Conservation (phyloP, 1,139 yeast genomes). For the Oligophagozyma castellii region DNA sequence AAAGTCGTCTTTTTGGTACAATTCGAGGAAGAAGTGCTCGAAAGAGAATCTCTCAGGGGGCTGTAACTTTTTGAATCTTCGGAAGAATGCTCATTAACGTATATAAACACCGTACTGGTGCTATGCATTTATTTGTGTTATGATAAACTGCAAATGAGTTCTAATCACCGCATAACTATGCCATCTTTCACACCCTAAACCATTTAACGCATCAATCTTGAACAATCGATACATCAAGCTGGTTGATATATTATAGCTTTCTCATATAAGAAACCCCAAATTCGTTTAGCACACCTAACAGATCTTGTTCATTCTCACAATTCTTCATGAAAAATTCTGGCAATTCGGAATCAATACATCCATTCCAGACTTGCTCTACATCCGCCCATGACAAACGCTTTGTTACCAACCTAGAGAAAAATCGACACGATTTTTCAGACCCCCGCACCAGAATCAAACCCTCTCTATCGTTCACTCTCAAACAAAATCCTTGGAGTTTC, state of each 20-base stretch:
- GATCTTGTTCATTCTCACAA: conserved; percentile 12
- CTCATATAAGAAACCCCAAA: conserved; percentile 8
- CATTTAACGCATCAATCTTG: too few species aligned
- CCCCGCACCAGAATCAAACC: conserved; percentile 65
- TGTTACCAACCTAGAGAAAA: conserved; percentile 48
- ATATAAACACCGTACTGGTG: not conserved
- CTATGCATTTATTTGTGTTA: not conserved
- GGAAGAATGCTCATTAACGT: not conserved
- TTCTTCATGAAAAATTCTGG: conserved; percentile 23
- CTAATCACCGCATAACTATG: too few species aligned
- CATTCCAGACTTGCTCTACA: conserved; percentile 65
- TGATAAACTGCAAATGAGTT: too few species aligned
- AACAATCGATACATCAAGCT: too few species aligned
- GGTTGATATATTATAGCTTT: too few species aligned
- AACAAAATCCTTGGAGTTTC: conserved; percentile 45
- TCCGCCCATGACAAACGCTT: conserved; percentile 69
- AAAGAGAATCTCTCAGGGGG: conserved; percentile 33
- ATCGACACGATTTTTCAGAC: conserved; percentile 42
- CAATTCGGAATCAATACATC: conserved; percentile 34
- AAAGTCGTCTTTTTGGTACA: conserved; percentile 78
- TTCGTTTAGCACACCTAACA: conserved; percentile 9
- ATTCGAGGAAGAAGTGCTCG: conserved; percentile 47
- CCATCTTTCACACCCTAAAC: too few species aligned
- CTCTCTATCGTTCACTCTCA: conserved; percentile 28
- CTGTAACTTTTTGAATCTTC: not conserved